Percentiles rank a stretch among this genome's conserved stretches.
Evolutionary conservation across 1,139 yeast species (phyloP).

Genomic region (Debaryomycetaceae sp.): DNA sequence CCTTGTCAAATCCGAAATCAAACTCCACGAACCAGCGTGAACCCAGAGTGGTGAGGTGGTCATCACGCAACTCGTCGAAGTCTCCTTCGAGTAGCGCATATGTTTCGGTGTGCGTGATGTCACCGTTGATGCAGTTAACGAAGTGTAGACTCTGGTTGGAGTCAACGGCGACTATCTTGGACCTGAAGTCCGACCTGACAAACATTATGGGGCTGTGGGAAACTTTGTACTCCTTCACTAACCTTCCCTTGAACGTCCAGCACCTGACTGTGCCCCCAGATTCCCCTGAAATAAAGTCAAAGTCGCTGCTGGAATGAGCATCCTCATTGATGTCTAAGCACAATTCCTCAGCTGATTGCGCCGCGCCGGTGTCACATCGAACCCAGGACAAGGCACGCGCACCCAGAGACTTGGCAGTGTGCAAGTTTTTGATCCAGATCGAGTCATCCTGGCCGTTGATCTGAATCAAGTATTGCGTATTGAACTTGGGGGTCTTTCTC

Average conservation of each 20-base stretch:
- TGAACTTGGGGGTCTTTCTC: conserved; percentile 2
- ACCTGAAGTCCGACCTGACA: conserved; percentile 29
- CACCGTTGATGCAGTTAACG: too few relatives aligned
- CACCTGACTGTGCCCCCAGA: conserved; percentile 20
- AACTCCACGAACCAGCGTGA: conserved; percentile 24
- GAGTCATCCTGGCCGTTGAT: conserved; percentile 12
- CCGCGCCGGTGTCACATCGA: conserved; percentile 1
- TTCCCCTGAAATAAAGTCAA: conserved; percentile 28
- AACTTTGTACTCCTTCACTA: conserved; percentile 14
- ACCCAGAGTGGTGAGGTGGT: not conserved
- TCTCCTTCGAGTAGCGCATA: too few relatives aligned
- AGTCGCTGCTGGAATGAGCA: conserved; percentile 14
- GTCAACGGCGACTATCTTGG: conserved; percentile 19
- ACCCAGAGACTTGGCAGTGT: conserved; percentile 19
- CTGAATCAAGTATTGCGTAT: conserved; percentile 3
- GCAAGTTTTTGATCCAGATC: conserved; percentile 18
- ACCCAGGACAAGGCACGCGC: conserved; percentile 7
- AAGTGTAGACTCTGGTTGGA: conserved; percentile 1
- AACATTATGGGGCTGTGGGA: conserved; percentile 17
- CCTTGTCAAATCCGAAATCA: conserved; percentile 51
- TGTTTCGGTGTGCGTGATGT: too few relatives aligned
- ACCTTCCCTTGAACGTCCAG: conserved; percentile 27
- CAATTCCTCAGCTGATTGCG: not conserved
- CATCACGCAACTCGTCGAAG: not conserved
- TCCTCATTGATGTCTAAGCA: conserved; percentile 4